Percentiles rank a stretch among this genome's conserved stretches.
Conservation (phyloP, 306 rosid species). For the Pachyrhizus erosus region DNA sequence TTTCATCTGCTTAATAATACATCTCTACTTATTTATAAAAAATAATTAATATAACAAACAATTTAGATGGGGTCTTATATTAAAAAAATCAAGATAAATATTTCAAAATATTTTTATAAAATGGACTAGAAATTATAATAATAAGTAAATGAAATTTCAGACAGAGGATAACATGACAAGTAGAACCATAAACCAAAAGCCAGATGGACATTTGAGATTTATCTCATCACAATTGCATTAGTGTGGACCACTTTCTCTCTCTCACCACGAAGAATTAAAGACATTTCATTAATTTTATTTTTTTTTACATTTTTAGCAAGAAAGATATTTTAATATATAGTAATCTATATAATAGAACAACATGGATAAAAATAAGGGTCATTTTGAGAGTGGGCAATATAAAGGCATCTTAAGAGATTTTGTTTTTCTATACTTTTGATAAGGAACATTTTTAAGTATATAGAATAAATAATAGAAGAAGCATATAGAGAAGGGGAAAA, state of each 20-base stretch:
- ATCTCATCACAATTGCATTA: conserved; percentile 33
- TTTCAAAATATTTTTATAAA: background rate
- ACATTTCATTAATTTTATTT: background rate
- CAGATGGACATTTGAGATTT: conserved; percentile 7
- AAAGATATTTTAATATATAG: background rate
- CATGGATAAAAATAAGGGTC: background rate
- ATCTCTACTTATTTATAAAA: background rate
- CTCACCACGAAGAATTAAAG: background rate
- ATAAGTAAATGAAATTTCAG: background rate
- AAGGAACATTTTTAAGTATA: background rate
- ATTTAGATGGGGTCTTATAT: too few species aligned
- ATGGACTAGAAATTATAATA: background rate
- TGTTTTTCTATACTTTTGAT: background rate
- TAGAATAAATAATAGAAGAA: background rate
- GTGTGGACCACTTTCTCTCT: background rate
- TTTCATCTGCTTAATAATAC: background rate
- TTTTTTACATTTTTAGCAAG: background rate
- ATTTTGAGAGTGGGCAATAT: background rate
- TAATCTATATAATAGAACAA: too few species aligned
- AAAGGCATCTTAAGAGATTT: background rate
- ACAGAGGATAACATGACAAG: background rate
- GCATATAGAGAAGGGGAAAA: background rate
- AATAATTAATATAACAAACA: background rate
- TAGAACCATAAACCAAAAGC: conserved; percentile 28
- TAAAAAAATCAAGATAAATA: too few species aligned